Evolutionary conservation across 2,329 filamentous ascomycete genomes (phyloP).

Genomic region (Rhynchosporium graminicola): DNA sequence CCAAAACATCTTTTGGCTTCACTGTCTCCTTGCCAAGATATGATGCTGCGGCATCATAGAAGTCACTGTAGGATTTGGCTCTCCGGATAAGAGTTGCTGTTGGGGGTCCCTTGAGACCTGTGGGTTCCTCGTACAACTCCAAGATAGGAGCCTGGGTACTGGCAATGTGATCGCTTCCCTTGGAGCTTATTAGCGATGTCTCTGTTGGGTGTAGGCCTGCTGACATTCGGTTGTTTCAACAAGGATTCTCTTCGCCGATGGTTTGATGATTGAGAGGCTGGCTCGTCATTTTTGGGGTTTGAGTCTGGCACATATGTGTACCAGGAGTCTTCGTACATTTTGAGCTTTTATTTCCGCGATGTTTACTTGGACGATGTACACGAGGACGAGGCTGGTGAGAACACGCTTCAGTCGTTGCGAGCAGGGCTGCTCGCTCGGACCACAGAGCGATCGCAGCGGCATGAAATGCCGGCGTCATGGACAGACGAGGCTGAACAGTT

Average conservation of each 20-base stretch:
- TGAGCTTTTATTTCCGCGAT: constrained; percentile 25
- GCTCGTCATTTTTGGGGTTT: constrained; percentile 51
- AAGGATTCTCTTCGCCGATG: constrained; percentile 71
- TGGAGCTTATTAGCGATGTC: constrained; percentile 43
- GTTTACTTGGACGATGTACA: not conserved
- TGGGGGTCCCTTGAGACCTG: constrained; percentile 60
- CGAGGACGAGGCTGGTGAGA: not conserved
- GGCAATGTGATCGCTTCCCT: constrained; percentile 53
- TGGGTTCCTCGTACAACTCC: constrained; percentile 58
- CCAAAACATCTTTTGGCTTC: constrained; percentile 25
- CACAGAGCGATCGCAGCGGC: not conserved
- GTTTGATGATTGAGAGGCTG: constrained; percentile 48
- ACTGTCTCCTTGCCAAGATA: constrained; percentile 54
- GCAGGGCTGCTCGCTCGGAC: constrained; percentile 1
- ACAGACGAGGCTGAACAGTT: constrained; percentile 26
- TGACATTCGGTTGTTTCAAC: constrained; percentile 65
- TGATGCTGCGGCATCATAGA: constrained; percentile 64
- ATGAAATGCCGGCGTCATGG: constrained; percentile 27
- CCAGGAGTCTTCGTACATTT: constrained; percentile 84
- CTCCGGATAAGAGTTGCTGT: constrained; percentile 65
- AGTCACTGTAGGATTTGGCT: constrained; percentile 77
- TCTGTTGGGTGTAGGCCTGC: constrained; percentile 29
- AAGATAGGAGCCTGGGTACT: constrained; percentile 57
- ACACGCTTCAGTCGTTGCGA: not conserved
- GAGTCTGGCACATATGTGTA: constrained; percentile 73